phyloP scores from a whole-genome alignment of 805 yeast species.

The Brettanomyces anomalus region DNA sequence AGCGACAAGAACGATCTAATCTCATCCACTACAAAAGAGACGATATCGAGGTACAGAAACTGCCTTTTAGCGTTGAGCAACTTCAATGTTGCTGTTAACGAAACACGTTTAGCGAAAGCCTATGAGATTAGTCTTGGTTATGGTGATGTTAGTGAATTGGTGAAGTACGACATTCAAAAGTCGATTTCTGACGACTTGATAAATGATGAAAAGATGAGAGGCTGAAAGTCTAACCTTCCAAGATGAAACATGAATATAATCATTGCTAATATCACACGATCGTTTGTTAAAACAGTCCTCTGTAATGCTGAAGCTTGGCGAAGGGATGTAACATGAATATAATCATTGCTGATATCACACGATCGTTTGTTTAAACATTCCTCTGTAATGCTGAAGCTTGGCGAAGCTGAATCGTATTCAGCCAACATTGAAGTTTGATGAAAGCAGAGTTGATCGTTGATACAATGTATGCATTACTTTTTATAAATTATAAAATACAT shows the following conservation, averaged over 20 bases:
- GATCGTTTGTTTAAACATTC: too few relatives aligned
- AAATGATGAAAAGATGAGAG: slow-evolving; percentile 68
- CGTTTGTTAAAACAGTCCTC: too few relatives aligned
- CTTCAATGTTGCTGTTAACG: slow-evolving; percentile 82
- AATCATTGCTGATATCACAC: too few relatives aligned
- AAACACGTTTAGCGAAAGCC: slow-evolving; percentile 65
- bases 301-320: not conserved
- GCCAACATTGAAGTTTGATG: too few relatives aligned
- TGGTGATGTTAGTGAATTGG: slow-evolving; percentile 58
- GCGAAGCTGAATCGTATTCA: too few relatives aligned
- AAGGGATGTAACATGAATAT: not conserved
- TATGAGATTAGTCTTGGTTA: slow-evolving; percentile 86
- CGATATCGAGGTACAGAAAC: slow-evolving; percentile 78
- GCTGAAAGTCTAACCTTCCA: too few relatives aligned
- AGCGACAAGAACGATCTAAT: slow-evolving; percentile 81
- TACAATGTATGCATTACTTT: too few relatives aligned
- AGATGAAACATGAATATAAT: too few relatives aligned
- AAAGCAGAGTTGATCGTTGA: too few relatives aligned
- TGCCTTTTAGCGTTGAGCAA: slow-evolving; percentile 75
- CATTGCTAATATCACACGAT: too few relatives aligned
- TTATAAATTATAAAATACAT: too few relatives aligned
- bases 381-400: too few relatives aligned
- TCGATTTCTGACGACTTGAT: slow-evolving; percentile 65
- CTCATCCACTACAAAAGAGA: slow-evolving; percentile 48
- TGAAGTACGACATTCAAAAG: slow-evolving; percentile 66